These are phyloP conservation scores for Arabidopsis lyrata DNA, from an alignment of 441 rosid genomes.

Conservation along the genomic window DNA sequence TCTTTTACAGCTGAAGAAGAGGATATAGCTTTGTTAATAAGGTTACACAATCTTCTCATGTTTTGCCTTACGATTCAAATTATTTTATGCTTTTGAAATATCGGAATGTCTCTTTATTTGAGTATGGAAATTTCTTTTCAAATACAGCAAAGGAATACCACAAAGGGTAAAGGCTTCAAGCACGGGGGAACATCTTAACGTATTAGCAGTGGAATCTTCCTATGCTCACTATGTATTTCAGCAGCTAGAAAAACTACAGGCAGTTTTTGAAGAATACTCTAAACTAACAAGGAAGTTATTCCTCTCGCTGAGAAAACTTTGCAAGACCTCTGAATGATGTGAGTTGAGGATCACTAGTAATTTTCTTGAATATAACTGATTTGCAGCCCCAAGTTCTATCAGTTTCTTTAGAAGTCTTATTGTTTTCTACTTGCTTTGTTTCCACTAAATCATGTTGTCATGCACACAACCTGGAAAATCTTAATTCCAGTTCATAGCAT, in stretches of 20 bases:
- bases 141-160: constrained; percentile 63
- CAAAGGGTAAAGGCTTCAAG: constrained; percentile 94
- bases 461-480: constrained; percentile 28
- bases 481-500: constrained; percentile 20
- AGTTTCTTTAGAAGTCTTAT: constrained; percentile 20
- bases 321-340: constrained; percentile 92
- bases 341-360: constrained; percentile 43
- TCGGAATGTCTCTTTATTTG: constrained; percentile 23
- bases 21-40: constrained; percentile 84
- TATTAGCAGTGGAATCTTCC: constrained; percentile 74
- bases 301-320: constrained; percentile 76
- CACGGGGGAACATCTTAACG: constrained; percentile 85
- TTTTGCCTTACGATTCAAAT: constrained; percentile 15
- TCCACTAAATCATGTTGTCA: constrained; percentile 29
- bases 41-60: constrained; percentile 50
- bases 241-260: constrained; percentile 94
- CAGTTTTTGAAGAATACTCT: constrained; percentile 74
- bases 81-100: constrained; percentile 32
- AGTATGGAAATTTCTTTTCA: constrained; percentile 38
- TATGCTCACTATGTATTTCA: constrained; percentile 82
- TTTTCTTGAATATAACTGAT: constrained; percentile 21
- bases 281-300: constrained; percentile 76
- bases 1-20: constrained; percentile 92
- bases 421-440: constrained; percentile 2
- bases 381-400: constrained; percentile 15